These are phyloP conservation scores for Candida boleticola DNA, from an alignment of 805 yeast genomes.

Conservation along the genomic window DNA sequence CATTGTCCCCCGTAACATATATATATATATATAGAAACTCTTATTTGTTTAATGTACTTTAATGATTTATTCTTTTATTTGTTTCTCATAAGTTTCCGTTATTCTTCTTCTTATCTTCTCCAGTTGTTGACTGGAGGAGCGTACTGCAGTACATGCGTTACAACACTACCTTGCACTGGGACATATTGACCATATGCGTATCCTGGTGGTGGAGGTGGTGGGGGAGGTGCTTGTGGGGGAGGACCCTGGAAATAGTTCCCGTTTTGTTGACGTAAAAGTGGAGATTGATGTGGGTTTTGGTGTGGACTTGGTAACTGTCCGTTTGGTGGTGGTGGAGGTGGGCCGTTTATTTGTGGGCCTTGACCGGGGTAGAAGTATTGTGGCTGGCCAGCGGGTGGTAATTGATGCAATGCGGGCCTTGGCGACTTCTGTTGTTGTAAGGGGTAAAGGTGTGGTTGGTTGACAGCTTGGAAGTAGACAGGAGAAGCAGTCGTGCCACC, in stretches of 20 bases:
- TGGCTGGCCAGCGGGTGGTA: conserved; percentile 6
- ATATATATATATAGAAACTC: no score
- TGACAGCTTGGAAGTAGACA: conserved; percentile 5
- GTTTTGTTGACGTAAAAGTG: conserved; percentile 2
- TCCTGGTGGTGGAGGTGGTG: conserved; percentile 32
- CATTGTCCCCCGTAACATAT: no score
- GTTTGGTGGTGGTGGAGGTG: conserved; percentile 7
- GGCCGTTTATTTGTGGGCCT: not conserved
- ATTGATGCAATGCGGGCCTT: conserved; percentile 1
- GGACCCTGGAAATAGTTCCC: conserved; percentile 4
- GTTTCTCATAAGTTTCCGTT: no score
- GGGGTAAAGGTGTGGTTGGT: conserved; percentile 10
- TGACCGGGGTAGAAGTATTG: conserved; percentile 3
- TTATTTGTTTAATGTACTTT: no score
- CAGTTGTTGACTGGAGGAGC: conserved; percentile 23
- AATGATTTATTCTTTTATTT: no score
- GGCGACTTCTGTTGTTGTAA: not conserved
- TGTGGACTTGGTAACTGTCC: conserved; percentile 4
- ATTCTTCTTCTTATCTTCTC: conserved; percentile 17
- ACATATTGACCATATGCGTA: conserved; percentile 38
- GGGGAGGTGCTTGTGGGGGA: conserved; percentile 9
- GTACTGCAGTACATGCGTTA: conserved; percentile 13
- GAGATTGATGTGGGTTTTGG: conserved; percentile 1
- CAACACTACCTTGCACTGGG: conserved; percentile 32
- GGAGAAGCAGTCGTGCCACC: not conserved